These are phyloP conservation scores for Eimeria sp. DNA, from an alignment of 169 alveolate genomes.

Conservation along the genomic window DNA sequence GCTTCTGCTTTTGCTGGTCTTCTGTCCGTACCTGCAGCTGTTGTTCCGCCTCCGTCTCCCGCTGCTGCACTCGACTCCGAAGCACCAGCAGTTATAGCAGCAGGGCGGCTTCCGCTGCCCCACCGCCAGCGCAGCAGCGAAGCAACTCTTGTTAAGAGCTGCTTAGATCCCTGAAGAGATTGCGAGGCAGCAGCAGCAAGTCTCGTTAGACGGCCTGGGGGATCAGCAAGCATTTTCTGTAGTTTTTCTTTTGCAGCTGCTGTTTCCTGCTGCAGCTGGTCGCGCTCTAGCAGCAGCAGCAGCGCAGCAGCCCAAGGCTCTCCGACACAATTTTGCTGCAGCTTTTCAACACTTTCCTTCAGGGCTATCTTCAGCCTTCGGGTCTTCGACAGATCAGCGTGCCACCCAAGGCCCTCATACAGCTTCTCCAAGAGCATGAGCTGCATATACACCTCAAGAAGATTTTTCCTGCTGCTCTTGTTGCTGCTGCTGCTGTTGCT, in stretches of 20 bases:
- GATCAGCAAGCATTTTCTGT: not conserved
- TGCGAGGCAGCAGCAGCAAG: not conserved
- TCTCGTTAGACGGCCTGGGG: not conserved
- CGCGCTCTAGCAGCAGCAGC: not conserved
- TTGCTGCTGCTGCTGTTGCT: not conserved
- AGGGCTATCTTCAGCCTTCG: not conserved
- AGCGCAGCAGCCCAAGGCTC: not conserved
- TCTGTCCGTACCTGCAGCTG: not conserved
- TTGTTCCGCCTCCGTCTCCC: not conserved
- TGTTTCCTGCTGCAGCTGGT: not conserved
- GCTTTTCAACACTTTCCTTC: not conserved
- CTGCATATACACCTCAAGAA: slow-evolving; percentile 6
- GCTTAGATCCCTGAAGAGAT: not conserved
- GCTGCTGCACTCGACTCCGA: not conserved
- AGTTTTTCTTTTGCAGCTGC: not conserved
- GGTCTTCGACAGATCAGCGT: not conserved
- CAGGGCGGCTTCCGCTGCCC: not conserved
- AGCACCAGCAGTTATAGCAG: not conserved
- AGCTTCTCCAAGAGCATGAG: not conserved
- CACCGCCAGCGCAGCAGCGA: not conserved
- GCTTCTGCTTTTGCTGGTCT: not conserved
- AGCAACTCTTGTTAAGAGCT: not conserved
- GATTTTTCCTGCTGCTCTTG: not conserved
- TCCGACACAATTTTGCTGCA: not conserved
- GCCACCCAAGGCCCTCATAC: not conserved